Conservation (phyloP, 192 early-diverging fungal genomes). For the Geranomyces michiganensis region DNA sequence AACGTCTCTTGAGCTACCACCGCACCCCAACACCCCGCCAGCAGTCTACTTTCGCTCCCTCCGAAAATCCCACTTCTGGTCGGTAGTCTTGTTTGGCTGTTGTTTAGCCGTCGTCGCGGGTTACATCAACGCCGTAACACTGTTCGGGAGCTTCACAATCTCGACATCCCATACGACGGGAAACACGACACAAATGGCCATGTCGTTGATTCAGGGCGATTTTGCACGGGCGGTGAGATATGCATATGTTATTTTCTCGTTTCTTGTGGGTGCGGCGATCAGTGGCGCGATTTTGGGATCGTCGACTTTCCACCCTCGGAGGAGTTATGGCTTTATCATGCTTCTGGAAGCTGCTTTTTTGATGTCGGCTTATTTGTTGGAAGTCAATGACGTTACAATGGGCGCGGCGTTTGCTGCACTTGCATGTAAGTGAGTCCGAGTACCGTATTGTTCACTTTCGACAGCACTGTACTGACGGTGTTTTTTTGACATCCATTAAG, state of each 20-base stretch:
- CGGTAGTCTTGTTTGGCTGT: slow-evolving; percentile 40
- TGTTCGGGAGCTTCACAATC: slow-evolving; percentile 38
- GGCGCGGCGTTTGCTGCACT: slow-evolving; percentile 55
- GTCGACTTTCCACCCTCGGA: slow-evolving; percentile 48
- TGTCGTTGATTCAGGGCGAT: slow-evolving; percentile 40
- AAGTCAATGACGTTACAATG: slow-evolving; percentile 37
- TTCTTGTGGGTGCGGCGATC: slow-evolving; percentile 50
- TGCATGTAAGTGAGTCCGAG: slow-evolving; percentile 38
- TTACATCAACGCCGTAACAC: slow-evolving; percentile 58
- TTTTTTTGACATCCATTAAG: no score
- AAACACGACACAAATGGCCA: slow-evolving; percentile 47
- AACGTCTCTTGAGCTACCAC: background rate
- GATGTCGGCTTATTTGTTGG: slow-evolving; percentile 3
- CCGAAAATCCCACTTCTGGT: slow-evolving; percentile 1
- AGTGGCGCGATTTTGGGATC: slow-evolving; percentile 52
- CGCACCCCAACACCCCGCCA: slow-evolving; percentile 2
- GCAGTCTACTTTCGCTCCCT: background rate
- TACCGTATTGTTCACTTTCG: no score
- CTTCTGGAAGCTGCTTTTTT: background rate
- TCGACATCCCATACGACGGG: slow-evolving; percentile 46
- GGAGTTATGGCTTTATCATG: background rate
- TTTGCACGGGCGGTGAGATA: slow-evolving; percentile 35
- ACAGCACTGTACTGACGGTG: no score
- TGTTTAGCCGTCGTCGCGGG: slow-evolving; percentile 50
- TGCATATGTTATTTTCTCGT: slow-evolving; percentile 39